Percentiles rank a stretch among this genome's conserved stretches.
Conservation (phyloP, 2,329 filamentous ascomycete species). For the Hortaea sp. region DNA sequence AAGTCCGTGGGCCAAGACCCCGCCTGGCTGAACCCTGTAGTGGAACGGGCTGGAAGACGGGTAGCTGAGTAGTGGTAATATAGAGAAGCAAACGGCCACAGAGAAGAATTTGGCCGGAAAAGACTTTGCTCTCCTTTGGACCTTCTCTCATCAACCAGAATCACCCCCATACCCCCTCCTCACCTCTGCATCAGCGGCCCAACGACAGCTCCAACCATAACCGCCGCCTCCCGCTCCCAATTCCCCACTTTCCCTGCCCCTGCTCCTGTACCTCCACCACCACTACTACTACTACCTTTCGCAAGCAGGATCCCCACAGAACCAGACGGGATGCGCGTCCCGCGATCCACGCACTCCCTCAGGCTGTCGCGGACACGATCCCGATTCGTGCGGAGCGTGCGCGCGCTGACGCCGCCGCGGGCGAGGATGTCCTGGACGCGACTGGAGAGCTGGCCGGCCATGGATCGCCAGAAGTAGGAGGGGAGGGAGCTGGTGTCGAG, state of each 20-base stretch:
- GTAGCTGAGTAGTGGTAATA: too few species aligned
- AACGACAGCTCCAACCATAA: conserved; percentile 83
- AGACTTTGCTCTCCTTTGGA: too few species aligned
- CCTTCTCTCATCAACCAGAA: too few species aligned
- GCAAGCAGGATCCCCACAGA: conserved; percentile 24
- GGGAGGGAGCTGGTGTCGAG: conserved; percentile 81
- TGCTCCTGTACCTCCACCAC: conserved; percentile 11
- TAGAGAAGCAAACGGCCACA: too few species aligned
- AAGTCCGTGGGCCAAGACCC: too few species aligned
- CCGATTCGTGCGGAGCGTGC: conserved; percentile 68
- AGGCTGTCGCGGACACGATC: conserved; percentile 67
- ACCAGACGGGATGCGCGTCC: conserved; percentile 56
- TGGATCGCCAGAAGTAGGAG: conserved; percentile 86
- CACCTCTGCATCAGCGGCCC: conserved; percentile 31
- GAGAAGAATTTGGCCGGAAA: too few species aligned
- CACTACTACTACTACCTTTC: conserved; percentile 31
- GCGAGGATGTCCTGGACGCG: conserved; percentile 77
- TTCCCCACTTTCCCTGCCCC: conserved; percentile 36
- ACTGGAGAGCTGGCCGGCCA: conserved; percentile 66
- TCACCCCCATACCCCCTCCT: background rate
- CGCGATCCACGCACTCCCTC: conserved; percentile 70
- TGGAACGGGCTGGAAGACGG: too few species aligned
- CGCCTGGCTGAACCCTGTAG: too few species aligned
- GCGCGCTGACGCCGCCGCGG: conserved; percentile 71
- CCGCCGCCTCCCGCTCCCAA: conserved; percentile 87